Conservation (phyloP, 768 basidiomycete genomes). For the Boletus rex-veris region DNA sequence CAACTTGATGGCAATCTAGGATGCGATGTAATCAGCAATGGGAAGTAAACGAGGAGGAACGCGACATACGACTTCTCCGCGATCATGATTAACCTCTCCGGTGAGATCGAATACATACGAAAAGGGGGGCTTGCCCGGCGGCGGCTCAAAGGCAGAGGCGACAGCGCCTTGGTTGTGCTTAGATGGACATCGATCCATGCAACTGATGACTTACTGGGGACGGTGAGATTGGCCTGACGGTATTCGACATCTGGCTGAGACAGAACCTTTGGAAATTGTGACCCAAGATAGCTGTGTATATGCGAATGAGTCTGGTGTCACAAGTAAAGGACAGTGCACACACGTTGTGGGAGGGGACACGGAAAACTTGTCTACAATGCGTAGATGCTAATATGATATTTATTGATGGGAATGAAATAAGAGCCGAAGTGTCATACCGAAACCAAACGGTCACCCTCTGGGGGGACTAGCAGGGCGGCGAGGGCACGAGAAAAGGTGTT, state of each 20-base stretch:
- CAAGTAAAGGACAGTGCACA: constrained; percentile 25
- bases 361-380: constrained; percentile 74
- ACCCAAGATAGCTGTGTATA: constrained; percentile 64
- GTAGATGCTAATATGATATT: constrained; percentile 46
- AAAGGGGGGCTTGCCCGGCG: constrained; percentile 64
- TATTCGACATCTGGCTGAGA: constrained; percentile 72
- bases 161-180: constrained; percentile 52
- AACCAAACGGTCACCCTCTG: constrained; percentile 65
- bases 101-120: constrained; percentile 84
- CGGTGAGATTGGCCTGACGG: constrained; percentile 75
- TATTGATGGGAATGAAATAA: constrained; percentile 10
- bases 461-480: constrained; percentile 62
- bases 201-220: constrained; percentile 48
- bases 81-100: constrained; percentile 73
- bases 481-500: constrained; percentile 77
- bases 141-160: constrained; percentile 65
- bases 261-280: constrained; percentile 70
- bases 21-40: constrained; percentile 4
- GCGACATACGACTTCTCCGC: constrained; percentile 63
- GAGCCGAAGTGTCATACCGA: constrained; percentile 47
- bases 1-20: constrained; percentile 71
- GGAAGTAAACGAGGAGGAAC: not conserved
- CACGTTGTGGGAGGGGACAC: constrained; percentile 74
- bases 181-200: constrained; percentile 10
- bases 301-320: constrained; percentile 6